These are phyloP conservation scores for Eugenia klotzschiana DNA, from an alignment of 441 rosid species.

Conservation along the genomic window DNA sequence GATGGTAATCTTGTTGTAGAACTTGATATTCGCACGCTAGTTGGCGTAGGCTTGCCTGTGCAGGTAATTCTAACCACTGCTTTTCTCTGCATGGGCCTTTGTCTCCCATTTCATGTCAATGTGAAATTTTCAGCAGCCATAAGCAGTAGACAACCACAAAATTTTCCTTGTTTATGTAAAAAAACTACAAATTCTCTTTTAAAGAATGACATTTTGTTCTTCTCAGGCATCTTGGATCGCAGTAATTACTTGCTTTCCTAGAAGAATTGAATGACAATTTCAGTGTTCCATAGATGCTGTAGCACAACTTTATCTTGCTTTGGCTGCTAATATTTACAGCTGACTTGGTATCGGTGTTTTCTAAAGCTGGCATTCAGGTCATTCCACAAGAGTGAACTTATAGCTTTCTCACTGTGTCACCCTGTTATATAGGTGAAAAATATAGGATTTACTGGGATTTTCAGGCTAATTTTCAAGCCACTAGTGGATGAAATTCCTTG, in stretches of 20 bases:
- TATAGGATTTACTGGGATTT: constrained; percentile 83
- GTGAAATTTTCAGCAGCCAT: not conserved
- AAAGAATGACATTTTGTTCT: not conserved
- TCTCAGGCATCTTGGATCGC: not conserved
- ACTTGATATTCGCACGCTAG: constrained; percentile 53
- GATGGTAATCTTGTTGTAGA: constrained; percentile 78
- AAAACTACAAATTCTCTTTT: not conserved
- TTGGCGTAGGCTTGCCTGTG: constrained; percentile 66
- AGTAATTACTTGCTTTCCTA: not conserved
- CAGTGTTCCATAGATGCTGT: not conserved
- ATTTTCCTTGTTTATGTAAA: not conserved
- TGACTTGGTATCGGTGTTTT: not conserved
- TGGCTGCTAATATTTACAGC: not conserved
- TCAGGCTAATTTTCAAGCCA: constrained; percentile 86
- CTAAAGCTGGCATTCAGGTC: not conserved
- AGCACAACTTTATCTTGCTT: not conserved
- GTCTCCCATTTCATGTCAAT: not conserved
- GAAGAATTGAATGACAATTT: not conserved
- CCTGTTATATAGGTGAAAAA: constrained; percentile 49
- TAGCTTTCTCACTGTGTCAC: not conserved
- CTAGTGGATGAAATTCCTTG: constrained; percentile 74
- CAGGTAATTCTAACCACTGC: constrained; percentile 30
- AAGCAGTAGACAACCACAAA: not conserved
- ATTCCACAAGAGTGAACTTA: not conserved
- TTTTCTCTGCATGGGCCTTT: not conserved